A percentile compares a stretch with the other conserved stretches of the same genome.
Conservation (phyloP, 2,329 filamentous ascomycete species). For the Drechslera avenae region DNA sequence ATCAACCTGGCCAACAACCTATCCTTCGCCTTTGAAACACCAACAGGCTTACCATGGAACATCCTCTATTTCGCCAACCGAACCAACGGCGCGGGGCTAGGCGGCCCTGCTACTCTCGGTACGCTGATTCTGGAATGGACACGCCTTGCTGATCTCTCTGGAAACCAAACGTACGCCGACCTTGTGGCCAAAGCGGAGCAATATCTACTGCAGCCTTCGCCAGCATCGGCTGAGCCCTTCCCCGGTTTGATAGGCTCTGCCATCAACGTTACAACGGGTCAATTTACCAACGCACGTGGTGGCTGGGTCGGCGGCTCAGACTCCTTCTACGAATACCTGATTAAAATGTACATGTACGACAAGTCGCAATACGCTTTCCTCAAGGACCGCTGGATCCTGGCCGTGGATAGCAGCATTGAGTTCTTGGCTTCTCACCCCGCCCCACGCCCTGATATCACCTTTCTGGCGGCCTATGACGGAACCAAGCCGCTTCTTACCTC, state of each 20-base stretch:
- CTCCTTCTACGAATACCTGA: constrained; percentile 86
- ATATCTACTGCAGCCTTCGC: constrained; percentile 71
- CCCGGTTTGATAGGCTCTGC: constrained; percentile 75
- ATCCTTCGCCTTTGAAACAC: constrained; percentile 77
- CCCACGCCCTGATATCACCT: constrained; percentile 72
- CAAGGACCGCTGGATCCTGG: constrained; percentile 73
- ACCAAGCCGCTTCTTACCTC: constrained; percentile 46
- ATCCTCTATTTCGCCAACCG: constrained; percentile 64
- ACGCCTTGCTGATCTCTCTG: constrained; percentile 75
- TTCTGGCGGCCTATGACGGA: constrained; percentile 64
- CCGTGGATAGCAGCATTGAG: constrained; percentile 75
- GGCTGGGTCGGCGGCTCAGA: constrained; percentile 80
- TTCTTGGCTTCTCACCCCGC: constrained; percentile 72
- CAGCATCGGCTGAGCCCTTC: constrained; percentile 69
- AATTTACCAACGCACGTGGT: constrained; percentile 69
- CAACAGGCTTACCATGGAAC: constrained; percentile 75
- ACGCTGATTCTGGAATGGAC: constrained; percentile 86
- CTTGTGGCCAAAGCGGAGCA: constrained; percentile 71
- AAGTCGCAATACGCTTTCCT: constrained; percentile 66
- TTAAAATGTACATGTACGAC: constrained; percentile 90
- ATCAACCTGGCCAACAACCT: constrained; percentile 72
- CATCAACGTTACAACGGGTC: constrained; percentile 68
- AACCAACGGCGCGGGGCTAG: constrained; percentile 58
- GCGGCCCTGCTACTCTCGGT: constrained; percentile 76
- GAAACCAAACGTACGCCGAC: constrained; percentile 67